Evolutionary conservation across 2,329 filamentous ascomycete species (phyloP), one percentile per base, ranked within the genome.

Genomic region (Xylaria sp.): DNA sequence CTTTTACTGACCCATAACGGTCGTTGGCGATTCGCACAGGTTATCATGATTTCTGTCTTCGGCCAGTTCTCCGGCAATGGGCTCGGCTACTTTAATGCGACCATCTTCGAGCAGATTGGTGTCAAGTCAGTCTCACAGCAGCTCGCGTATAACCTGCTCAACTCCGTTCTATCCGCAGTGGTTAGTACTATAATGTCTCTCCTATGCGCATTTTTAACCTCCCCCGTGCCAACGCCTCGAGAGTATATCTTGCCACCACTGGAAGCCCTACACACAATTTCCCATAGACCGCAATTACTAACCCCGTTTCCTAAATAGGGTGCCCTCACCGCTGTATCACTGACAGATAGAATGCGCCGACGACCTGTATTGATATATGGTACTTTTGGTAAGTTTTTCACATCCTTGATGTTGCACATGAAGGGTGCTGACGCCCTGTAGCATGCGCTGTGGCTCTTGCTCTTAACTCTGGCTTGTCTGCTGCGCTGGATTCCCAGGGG

Each of bases 61-160:
- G 83, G 82, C 17, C 82, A 85, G 71, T 85, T 83, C 75, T 84
- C 83, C 0, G 83, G 83, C 22, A 84, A 84, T 64, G 82, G 82
- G 58, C 79, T 85, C 6, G 81, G 82, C 15, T 85, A 85, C 76
- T 85, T 84, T 75, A 84, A 84, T 73, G 78, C 83, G 7, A 79
- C 78, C 42, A 84, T 85, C 70, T 84, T 82, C 72, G 69, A 78
- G 47, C 76, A 77, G 58, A 76, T 82, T 29, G 81, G 81, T 36
- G 72, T 82, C 68, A 74, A 65, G 1, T 73, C 71, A 5, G 75
- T 79, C 11, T 73, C 77, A 33, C 66, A 76, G 59, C 82, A 84
- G 72, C 76, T 84, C 31, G 80, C 78, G 17, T 82, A 82, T 69
- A 84, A 85, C 72, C 73, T 85, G 10, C 78, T 85, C 61, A 84